phyloP scores from a whole-genome alignment of 805 yeast species.

The Myxozyma udenii region DNA sequence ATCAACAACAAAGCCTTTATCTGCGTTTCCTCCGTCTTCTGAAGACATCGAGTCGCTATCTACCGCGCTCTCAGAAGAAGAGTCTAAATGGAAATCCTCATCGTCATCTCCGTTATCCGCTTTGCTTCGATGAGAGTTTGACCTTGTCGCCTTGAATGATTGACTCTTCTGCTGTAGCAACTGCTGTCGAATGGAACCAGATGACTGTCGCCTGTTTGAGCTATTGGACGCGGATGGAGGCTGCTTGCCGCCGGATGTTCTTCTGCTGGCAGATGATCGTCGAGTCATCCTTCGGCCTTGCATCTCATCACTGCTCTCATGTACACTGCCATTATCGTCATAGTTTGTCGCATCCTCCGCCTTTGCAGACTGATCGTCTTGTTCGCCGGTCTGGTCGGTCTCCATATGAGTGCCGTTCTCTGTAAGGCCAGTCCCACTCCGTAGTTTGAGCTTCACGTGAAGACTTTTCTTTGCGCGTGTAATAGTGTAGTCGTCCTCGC shows the following conservation, averaged over 20 bases:
- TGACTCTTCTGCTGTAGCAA: slow-evolving; percentile 13
- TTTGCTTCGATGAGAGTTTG: slow-evolving; percentile 38
- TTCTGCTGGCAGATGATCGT: background rate
- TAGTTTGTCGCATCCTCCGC: background rate
- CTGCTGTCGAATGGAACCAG: slow-evolving; percentile 25
- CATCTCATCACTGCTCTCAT: background rate
- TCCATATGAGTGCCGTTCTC: background rate
- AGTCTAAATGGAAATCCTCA: slow-evolving; percentile 28
- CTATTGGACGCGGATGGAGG: background rate
- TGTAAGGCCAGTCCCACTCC: background rate
- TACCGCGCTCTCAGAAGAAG: slow-evolving; percentile 31
- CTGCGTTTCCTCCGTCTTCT: slow-evolving; percentile 2
- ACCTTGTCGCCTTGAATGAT: background rate
- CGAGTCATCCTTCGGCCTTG: background rate
- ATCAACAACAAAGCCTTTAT: slow-evolving; percentile 19
- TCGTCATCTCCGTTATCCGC: slow-evolving; percentile 31
- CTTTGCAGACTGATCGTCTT: background rate
- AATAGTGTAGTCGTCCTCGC: background rate
- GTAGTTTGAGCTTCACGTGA: slow-evolving; percentile 7
- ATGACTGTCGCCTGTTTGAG: slow-evolving; percentile 4
- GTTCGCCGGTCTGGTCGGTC: background rate
- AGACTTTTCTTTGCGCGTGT: no score
- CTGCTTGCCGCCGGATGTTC: slow-evolving; percentile 1
- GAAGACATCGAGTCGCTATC: slow-evolving; percentile 21
- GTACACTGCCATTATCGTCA: no score